phyloP scores from a whole-genome alignment of 306 rosid genomes.

The Arachis stenosperma region DNA sequence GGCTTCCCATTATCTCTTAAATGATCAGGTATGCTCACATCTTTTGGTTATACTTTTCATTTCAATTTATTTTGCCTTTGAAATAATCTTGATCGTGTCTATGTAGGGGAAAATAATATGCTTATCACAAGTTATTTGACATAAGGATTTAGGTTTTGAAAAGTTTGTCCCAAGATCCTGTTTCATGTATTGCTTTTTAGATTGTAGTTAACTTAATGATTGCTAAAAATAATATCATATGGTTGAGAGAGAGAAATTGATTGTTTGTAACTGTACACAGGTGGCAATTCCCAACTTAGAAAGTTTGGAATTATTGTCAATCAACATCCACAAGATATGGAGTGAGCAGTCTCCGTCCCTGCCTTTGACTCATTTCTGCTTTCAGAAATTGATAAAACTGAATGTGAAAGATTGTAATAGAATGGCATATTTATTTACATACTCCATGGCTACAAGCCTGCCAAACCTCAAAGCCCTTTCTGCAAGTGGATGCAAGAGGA shows the following conservation, averaged over 20 bases:
- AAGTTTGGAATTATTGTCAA: slow-evolving; percentile 30
- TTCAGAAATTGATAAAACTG: slow-evolving; percentile 30
- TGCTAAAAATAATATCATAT: too few species aligned
- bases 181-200: too few species aligned
- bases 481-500: slow-evolving; percentile 3
- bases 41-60: too few species aligned
- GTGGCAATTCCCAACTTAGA: slow-evolving; percentile 37
- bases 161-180: too few species aligned
- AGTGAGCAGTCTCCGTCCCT: neutral
- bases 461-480: slow-evolving; percentile 25
- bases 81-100: too few species aligned
- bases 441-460: slow-evolving; percentile 22
- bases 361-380: neutral
- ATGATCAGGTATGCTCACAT: slow-evolving; percentile 20
- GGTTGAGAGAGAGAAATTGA: too few species aligned
- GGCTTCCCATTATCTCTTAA: slow-evolving; percentile 8
- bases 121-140: too few species aligned
- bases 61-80: too few species aligned
- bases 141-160: too few species aligned
- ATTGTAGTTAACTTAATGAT: too few species aligned
- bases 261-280: slow-evolving; percentile 1
- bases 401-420: neutral
- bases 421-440: slow-evolving; percentile 30
- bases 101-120: too few species aligned
- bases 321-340: slow-evolving; percentile 17